Conservation (phyloP, 371 early-diverging fungal species). For the Chytridium lagenaria region DNA sequence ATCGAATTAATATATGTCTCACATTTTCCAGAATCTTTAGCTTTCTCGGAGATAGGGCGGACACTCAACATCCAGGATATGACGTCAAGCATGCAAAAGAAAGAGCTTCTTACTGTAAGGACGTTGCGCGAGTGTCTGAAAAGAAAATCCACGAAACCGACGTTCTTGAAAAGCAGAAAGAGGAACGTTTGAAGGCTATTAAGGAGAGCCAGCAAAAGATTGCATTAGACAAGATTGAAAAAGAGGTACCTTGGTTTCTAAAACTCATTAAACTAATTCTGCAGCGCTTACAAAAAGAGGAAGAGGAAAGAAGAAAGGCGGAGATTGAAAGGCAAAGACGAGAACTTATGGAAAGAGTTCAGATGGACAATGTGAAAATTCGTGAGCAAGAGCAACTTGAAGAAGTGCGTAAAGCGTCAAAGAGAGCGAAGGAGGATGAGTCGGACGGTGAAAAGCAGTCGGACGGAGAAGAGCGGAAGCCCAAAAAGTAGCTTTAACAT, state of each 20-base stretch:
- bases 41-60: conserved; percentile 30
- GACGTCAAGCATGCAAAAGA: conserved; percentile 48
- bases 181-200: conserved; percentile 43
- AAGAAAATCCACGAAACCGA: conserved; percentile 57
- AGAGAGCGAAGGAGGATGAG: conserved; percentile 19
- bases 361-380: conserved; percentile 31
- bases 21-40: conserved; percentile 34
- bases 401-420: background rate
- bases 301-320: conserved; percentile 56
- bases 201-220: conserved; percentile 28
- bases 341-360: conserved; percentile 54
- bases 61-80: conserved; percentile 40
- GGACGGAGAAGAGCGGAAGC: conserved; percentile 12
- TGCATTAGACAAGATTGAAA: conserved; percentile 39
- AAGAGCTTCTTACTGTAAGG: conserved; percentile 49
- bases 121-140: conserved; percentile 42
- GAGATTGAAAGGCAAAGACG: conserved; percentile 50
- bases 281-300: conserved; percentile 64
- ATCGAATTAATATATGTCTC: background rate
- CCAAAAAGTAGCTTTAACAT: background rate
- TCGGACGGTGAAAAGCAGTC: conserved; percentile 15
- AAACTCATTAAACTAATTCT: conserved; percentile 68
- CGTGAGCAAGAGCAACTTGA: conserved; percentile 28
- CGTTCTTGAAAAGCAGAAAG: conserved; percentile 44
- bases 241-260: conserved; percentile 66